These are phyloP conservation scores for Scheffersomyces titani DNA, from an alignment of 1,139 yeast genomes.

Conservation along the genomic window DNA sequence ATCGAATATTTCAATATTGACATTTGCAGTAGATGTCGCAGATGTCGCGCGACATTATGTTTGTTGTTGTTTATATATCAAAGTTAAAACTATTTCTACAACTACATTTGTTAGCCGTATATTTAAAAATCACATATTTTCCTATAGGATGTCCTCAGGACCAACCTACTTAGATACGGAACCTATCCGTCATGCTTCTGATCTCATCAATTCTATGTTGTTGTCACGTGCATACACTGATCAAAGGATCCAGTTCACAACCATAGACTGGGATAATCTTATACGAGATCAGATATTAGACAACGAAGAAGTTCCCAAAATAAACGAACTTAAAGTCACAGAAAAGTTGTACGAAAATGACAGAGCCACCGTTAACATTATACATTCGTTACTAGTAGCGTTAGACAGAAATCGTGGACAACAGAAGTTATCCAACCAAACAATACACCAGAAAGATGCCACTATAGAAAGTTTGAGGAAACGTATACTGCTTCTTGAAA, in stretches of 20 bases:
- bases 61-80: neutral
- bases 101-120: neutral
- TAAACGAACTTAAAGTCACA: slow-evolving; percentile 18
- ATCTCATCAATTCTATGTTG: slow-evolving; percentile 38
- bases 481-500: slow-evolving; percentile 23
- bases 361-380: slow-evolving; percentile 42
- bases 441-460: slow-evolving; percentile 31
- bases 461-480: slow-evolving; percentile 27
- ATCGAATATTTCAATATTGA: too few species aligned
- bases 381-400: slow-evolving; percentile 41
- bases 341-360: slow-evolving; percentile 43
- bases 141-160: neutral
- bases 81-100: neutral
- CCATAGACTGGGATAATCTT: slow-evolving; percentile 38
- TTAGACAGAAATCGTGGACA: slow-evolving; percentile 41
- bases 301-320: slow-evolving; percentile 1
- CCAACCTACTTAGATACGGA: slow-evolving; percentile 24
- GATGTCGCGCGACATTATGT: neutral
- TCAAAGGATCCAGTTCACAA: slow-evolving; percentile 31
- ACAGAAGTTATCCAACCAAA: slow-evolving; percentile 32
- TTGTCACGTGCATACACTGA: slow-evolving; percentile 40
- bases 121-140: neutral
- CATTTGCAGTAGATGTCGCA: neutral
- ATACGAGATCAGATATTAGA: slow-evolving; percentile 9
- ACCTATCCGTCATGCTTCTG: slow-evolving; percentile 39